Percentiles rank a stretch among this genome's conserved stretches.
Evolutionary conservation across 2,329 filamentous ascomycete species (phyloP).

Genomic region (Cladosporium cucumerinum): DNA sequence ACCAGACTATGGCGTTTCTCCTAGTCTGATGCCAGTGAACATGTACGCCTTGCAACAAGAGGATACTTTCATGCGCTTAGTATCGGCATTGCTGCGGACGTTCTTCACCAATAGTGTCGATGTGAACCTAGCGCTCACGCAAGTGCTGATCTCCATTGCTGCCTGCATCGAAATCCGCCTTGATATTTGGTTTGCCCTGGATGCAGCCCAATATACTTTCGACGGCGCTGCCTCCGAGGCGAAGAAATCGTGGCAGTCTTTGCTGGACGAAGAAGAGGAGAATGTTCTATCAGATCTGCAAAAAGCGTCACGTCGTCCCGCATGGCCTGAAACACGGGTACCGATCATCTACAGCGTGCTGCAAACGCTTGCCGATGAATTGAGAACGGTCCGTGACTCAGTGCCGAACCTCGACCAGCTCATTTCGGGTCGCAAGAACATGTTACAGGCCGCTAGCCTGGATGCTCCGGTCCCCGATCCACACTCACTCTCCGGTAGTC

Average conservation of each 20-base stretch:
- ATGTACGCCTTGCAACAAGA: slow-evolving; percentile 44
- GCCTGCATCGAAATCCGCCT: slow-evolving; percentile 80
- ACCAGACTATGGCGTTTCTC: slow-evolving; percentile 13
- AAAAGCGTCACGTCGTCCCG: slow-evolving; percentile 36
- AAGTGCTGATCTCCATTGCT: slow-evolving; percentile 75
- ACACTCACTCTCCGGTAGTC: slow-evolving; percentile 24
- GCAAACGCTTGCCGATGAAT: slow-evolving; percentile 40
- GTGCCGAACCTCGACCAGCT: slow-evolving; percentile 48
- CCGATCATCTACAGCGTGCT: slow-evolving; percentile 44
- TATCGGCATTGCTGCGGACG: slow-evolving; percentile 62
- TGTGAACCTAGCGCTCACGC: slow-evolving; percentile 83
- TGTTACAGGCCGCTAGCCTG: slow-evolving; percentile 47
- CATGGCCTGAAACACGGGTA: slow-evolving; percentile 33
- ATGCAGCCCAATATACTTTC: slow-evolving; percentile 23
- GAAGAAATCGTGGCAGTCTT: slow-evolving; percentile 25
- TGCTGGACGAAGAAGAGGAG: slow-evolving; percentile 37
- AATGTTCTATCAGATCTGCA: slow-evolving; percentile 24
- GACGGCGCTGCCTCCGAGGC: slow-evolving; percentile 36
- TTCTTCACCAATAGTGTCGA: slow-evolving; percentile 92
- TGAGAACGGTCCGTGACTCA: slow-evolving; percentile 42
- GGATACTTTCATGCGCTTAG: slow-evolving; percentile 52
- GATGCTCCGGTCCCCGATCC: slow-evolving; percentile 29
- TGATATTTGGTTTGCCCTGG: slow-evolving; percentile 79
- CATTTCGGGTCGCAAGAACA: slow-evolving; percentile 47
- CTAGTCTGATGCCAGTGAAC: slow-evolving; percentile 8